These are phyloP conservation scores for Cymodocea nodosa DNA, from an alignment of 116 monocot genomes.

Conservation along the genomic window DNA sequence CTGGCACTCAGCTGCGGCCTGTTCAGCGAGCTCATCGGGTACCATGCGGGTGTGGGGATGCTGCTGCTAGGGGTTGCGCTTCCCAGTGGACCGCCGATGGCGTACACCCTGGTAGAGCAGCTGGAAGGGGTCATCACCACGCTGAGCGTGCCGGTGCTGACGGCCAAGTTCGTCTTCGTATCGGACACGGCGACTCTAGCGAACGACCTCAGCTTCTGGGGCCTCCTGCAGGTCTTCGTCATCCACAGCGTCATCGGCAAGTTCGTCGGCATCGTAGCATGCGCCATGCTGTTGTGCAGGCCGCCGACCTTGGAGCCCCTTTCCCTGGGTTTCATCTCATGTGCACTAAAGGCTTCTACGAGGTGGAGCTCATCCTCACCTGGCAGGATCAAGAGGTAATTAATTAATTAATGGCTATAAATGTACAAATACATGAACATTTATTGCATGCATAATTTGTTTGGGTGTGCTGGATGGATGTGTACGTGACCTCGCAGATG, in stretches of 20 bases:
- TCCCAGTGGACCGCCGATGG: slow-evolving; percentile 10
- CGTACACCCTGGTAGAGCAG: slow-evolving; percentile 1
- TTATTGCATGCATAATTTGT: too few species aligned
- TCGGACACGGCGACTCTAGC: neutral
- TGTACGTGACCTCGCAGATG: neutral
- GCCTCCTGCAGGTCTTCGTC: neutral
- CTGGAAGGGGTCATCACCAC: slow-evolving; percentile 1
- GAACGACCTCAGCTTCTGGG: neutral
- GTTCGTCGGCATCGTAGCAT: slow-evolving; percentile 1
- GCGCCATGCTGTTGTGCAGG: neutral
- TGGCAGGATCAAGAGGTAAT: slow-evolving; percentile 4
- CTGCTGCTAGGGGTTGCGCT: slow-evolving; percentile 7
- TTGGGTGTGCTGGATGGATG: too few species aligned
- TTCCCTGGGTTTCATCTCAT: slow-evolving; percentile 3
- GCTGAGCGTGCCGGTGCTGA: neutral
- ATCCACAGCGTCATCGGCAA: neutral
- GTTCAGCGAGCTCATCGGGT: neutral
- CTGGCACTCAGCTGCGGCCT: neutral
- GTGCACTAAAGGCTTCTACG: slow-evolving; percentile 4
- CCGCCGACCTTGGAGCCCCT: neutral
- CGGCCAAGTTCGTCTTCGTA: neutral
- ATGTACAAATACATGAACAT: too few species aligned
- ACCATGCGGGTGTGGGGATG: neutral
- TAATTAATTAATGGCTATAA: too few species aligned
- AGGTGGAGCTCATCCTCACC: neutral